Conservation (phyloP, 176 grass and related monocot species). For the Pontederia crassipes region DNA sequence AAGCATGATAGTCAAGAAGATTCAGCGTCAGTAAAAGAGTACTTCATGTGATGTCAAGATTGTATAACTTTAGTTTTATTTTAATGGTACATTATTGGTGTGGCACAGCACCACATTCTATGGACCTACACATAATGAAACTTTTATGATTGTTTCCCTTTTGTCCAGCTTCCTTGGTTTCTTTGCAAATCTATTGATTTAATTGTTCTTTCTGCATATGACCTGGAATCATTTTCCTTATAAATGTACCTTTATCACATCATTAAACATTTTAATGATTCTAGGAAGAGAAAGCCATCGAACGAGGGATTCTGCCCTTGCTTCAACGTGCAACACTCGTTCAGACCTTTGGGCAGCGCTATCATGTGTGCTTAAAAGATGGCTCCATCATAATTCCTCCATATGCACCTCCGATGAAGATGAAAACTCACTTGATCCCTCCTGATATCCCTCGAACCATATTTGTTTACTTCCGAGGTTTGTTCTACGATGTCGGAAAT, state of each 20-base stretch:
- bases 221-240: background rate
- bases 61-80: no score
- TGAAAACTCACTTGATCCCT: constrained; percentile 70
- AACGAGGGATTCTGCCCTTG: constrained; percentile 69
- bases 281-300: constrained; percentile 90
- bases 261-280: background rate
- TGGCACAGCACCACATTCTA: no score
- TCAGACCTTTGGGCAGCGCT: constrained; percentile 91
- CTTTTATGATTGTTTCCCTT: no score
- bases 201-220: background rate
- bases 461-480: constrained; percentile 85
- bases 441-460: constrained; percentile 67
- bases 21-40: no score
- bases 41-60: no score
- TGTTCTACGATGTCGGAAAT: constrained; percentile 77
- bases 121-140: no score
- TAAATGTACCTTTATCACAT: background rate
- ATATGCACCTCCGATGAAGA: constrained; percentile 79
- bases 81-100: no score
- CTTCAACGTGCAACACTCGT: constrained; percentile 79
- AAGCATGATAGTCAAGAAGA: no score
- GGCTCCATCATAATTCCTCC: constrained; percentile 89
- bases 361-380: constrained; percentile 91
- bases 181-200: no score
- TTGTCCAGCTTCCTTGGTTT: no score